Percentiles rank a stretch among this genome's conserved stretches.
Evolutionary conservation across 345 rosid species (phyloP).

Genomic region (Lepidium africanum): DNA sequence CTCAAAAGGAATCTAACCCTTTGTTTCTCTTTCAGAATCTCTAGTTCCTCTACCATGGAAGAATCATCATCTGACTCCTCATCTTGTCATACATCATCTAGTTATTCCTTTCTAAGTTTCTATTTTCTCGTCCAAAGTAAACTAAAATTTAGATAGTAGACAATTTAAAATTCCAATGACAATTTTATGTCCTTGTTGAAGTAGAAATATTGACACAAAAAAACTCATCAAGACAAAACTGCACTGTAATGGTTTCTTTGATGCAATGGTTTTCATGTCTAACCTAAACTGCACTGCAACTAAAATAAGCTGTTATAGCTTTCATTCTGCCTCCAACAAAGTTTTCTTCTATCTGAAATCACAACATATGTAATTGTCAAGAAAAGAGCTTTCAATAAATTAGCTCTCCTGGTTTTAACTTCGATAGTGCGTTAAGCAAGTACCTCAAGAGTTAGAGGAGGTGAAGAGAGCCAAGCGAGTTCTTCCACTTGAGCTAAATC

Average conservation of each 20-base stretch:
- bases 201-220: not conserved
- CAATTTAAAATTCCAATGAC: not conserved
- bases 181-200: not conserved
- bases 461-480: conserved; percentile 27
- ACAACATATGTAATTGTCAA: not conserved
- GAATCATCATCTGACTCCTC: not conserved
- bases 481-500: conserved; percentile 20
- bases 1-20: not conserved
- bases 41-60: not conserved
- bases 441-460: conserved; percentile 27
- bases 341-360: conserved; percentile 18
- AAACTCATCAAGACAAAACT: not conserved
- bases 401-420: not conserved
- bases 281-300: not conserved
- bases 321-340: conserved; percentile 14
- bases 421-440: not conserved
- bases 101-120: not conserved
- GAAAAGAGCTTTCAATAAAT: not conserved
- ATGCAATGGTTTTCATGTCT: not conserved
- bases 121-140: not conserved
- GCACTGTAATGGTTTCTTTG: not conserved
- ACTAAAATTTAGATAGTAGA: not conserved
- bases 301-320: conserved; percentile 21
- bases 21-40: not conserved
- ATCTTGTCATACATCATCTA: not conserved